Base-by-base conservation (phyloP, 2,329 filamentous ascomycete species). In the Colletotrichum kahawae region DNA sequence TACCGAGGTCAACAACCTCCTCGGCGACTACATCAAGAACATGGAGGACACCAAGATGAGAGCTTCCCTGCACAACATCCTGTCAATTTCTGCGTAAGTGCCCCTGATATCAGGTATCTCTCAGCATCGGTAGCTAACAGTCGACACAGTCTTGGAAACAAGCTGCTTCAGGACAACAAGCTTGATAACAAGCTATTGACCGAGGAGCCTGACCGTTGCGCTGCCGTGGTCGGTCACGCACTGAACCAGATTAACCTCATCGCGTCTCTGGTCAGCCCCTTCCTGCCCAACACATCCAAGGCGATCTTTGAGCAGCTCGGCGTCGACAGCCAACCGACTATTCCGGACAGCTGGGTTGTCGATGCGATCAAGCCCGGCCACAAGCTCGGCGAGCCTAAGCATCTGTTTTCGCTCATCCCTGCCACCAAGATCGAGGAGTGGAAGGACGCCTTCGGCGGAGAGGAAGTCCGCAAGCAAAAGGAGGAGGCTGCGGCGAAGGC, bases 181-280 rank as follows among this genome's bases (percentile, higher is more conserved):
- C 84, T 90, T 43, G 88, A 90, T 79, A 91, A 91, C 82, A 86
- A 87, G 76, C 87, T 91, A 54, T 83, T 92, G 27, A 84, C 86
- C 4, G 89, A 90, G 38, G 84, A 91, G 78, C 90, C 90, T 1
- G 88, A 88, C 65, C 88, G 89, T 43, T 90, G 89, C 75, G 85
- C 86, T 43, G 87, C 88, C 8, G 89, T 92, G n/a, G 89, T 98
- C 69, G 94, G 95, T 70, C 88, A 95, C n/a, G 95, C 93, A 1
- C 88, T 98, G 75, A 97, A 97, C 85, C 91, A 96, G 77, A 92
- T 96, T 69, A 92, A 96, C 81, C 92, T 98, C 36, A 89, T 98
- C 63, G 94, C 95, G 27, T 93, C 92, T 69, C 86, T 98, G 57
- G 90, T 96, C 71, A 91, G 92, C 67, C 96, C 96, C 0, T 98